These are phyloP conservation scores for Ogataea allantospora DNA, from an alignment of 805 yeast species.

Conservation along the genomic window DNA sequence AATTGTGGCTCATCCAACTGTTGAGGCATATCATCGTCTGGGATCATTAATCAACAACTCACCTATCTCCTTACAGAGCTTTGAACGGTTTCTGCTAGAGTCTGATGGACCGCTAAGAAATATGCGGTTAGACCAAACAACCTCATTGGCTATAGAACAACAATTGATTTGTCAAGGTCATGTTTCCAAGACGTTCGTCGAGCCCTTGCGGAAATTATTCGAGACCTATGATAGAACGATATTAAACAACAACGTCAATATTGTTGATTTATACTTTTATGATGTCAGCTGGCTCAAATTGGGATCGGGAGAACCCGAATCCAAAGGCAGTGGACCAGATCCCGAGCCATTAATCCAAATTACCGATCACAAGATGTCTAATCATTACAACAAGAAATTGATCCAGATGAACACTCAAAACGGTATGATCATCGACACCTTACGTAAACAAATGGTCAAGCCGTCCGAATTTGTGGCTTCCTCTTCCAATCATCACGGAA, in stretches of 20 bases:
- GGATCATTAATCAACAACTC: constrained; percentile 48
- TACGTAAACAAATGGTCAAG: constrained; percentile 32
- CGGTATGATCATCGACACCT: constrained; percentile 33
- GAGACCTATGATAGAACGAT: constrained; percentile 44
- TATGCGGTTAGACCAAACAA: constrained; percentile 38
- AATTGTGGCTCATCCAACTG: constrained; percentile 41
- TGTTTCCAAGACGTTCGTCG: constrained; percentile 41
- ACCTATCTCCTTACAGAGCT: constrained; percentile 53
- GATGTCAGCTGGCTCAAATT: constrained; percentile 65
- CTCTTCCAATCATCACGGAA: not conserved
- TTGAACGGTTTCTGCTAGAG: constrained; percentile 62
- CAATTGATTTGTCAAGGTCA: constrained; percentile 60
- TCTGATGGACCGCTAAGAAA: constrained; percentile 43
- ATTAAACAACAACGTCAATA: constrained; percentile 43
- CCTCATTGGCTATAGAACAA: constrained; percentile 56
- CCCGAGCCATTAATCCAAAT: constrained; percentile 4
- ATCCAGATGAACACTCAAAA: constrained; percentile 23
- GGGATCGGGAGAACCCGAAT: constrained; percentile 17
- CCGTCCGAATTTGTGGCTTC: constrained; percentile 25
- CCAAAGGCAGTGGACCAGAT: not conserved
- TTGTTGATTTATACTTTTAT: constrained; percentile 58
- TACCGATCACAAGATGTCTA: constrained; percentile 26
- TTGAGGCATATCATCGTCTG: constrained; percentile 50
- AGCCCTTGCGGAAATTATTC: constrained; percentile 43
- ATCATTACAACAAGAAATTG: constrained; percentile 17